Evolutionary conservation across 1,284 basidiomycete genomes (phyloP), one percentile per base, ranked within the genome.

Genomic region (Pascua sp.): DNA sequence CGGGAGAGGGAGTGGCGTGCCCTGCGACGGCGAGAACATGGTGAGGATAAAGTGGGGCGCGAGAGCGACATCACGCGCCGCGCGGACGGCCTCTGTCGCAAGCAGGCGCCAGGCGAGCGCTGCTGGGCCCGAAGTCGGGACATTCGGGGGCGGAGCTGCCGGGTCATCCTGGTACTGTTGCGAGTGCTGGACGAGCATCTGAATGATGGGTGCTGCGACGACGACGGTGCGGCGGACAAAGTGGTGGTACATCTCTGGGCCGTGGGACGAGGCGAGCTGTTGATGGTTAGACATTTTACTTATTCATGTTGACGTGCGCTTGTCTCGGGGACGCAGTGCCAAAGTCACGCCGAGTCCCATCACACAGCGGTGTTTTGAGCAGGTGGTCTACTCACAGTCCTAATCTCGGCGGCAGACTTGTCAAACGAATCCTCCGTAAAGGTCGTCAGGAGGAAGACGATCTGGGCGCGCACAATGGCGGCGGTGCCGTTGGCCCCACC

Each of bases 381-480:
- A 32, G 47, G 15, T 11, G 40, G 40, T 41, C n/a, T 48, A 84
- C 89, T 70, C 75, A 95, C 91, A 59, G 89, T 89, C 71, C 89
- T 86, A 69, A 96, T 94, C 81, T 96, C 92, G 57, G 85, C 80
- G 72, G 91, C 86, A 76, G 94, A 90, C 73, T 89, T 85, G 73
- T 91, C 89, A 73, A 91, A 96, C 78, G 92, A 92, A 68, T 95
- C 93, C 79, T 96, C 93, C 57, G 89, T 91, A 58, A 96, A 84
- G 24, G 90, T 95, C 17, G 90, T 91, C 63, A 97, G 83, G 59
- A 95, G 83, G 78, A 96, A 96, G 66, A 92, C 90, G 74, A 96
- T 94, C 66, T 82, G 81, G 17, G 81, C 80, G 61, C 79, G 78
- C 49, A 80, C 79, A 50, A 81, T 80, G 37, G 75, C 73, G 13